Conservation (phyloP, 331 rosid species). For the Acacia pycnantha region DNA sequence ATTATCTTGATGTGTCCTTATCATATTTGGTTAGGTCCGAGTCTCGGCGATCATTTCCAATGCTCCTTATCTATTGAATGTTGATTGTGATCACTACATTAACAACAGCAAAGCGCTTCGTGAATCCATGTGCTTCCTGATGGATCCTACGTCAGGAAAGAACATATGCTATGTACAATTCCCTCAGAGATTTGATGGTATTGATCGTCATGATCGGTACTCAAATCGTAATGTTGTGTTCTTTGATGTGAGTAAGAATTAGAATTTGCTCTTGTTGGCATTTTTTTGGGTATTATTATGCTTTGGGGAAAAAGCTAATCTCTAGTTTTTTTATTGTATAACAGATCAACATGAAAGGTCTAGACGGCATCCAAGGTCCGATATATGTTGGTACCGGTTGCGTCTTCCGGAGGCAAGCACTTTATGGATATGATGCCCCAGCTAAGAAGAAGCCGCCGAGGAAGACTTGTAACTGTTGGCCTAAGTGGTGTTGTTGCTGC, state of each 20-base stretch:
- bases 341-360: conserved; percentile 93
- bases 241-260: conserved; percentile 65
- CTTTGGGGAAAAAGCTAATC: conserved; percentile 22
- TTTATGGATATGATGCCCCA: conserved; percentile 84
- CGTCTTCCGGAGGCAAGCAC: conserved; percentile 84
- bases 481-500: conserved; percentile 67
- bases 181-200: conserved; percentile 98
- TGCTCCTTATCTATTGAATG: conserved; percentile 85
- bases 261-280: neutral
- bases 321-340: neutral
- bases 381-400: conserved; percentile 96
- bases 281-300: neutral
- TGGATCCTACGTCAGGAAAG: conserved; percentile 92
- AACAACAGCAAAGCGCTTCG: conserved; percentile 95
- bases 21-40: conserved; percentile 52
- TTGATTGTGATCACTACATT: conserved; percentile 93
- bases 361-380: conserved; percentile 96
- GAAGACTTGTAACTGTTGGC: conserved; percentile 86
- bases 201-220: conserved; percentile 91
- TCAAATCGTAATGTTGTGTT: conserved; percentile 93
- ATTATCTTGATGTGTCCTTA: conserved; percentile 6
- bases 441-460: conserved; percentile 57
- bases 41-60: conserved; percentile 87
- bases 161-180: conserved; percentile 87
- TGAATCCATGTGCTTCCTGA: conserved; percentile 98